Percentiles rank a stretch among this genome's conserved stretches.
Evolutionary conservation across 129 eudicot species (phyloP).

Genomic region (Deinandra increscens): DNA sequence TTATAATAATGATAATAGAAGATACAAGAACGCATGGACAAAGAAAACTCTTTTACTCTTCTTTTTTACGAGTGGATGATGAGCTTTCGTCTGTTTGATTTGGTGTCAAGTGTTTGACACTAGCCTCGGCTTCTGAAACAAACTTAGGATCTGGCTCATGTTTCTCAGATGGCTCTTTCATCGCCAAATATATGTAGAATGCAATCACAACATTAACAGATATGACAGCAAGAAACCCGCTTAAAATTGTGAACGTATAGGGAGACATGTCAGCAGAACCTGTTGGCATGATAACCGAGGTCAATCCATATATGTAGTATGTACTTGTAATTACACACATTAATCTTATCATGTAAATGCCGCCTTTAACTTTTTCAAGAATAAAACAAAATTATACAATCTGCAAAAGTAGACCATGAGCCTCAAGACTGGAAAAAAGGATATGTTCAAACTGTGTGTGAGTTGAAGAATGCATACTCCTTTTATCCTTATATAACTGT

Average conservation of each 20-base stretch:
- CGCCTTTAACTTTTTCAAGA: not conserved
- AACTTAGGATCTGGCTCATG: slow-evolving; percentile 83
- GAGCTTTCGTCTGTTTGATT: slow-evolving; percentile 33
- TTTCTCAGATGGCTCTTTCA: slow-evolving; percentile 68
- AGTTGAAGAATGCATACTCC: no score
- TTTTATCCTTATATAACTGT: no score
- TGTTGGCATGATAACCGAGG: slow-evolving; percentile 20
- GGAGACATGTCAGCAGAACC: slow-evolving; percentile 58
- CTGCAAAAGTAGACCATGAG: no score
- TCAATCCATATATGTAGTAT: not conserved
- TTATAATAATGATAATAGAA: not conserved
- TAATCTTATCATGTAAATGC: not conserved
- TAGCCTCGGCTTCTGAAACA: slow-evolving; percentile 76
- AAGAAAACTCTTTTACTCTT: slow-evolving; percentile 30
- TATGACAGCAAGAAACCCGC: slow-evolving; percentile 82
- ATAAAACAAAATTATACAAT: not conserved
- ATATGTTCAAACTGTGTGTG: no score
- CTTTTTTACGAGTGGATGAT: slow-evolving; percentile 34
- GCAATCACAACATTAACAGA: slow-evolving; percentile 75
- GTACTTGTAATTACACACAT: not conserved
- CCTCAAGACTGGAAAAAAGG: no score
- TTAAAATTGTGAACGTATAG: slow-evolving; percentile 54
- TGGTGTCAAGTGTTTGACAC: slow-evolving; percentile 43
- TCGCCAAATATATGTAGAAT: slow-evolving; percentile 72
- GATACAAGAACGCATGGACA: not conserved